Conservation (phyloP, 345 rosid genomes). For the Boechera retrofracta region DNA sequence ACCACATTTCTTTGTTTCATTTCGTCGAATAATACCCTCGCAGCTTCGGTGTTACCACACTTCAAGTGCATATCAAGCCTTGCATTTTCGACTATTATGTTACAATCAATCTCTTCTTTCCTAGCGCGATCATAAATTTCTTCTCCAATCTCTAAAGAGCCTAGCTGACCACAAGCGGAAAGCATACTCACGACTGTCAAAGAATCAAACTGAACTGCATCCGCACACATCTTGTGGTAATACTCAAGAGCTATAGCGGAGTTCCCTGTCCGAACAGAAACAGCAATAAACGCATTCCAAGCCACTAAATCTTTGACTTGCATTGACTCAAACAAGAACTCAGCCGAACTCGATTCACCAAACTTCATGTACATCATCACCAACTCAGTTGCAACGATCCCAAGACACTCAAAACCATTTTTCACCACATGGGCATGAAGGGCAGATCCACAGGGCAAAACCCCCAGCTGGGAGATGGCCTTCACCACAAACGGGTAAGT, state of each 20-base stretch:
- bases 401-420: slow-evolving; percentile 50
- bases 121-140: slow-evolving; percentile 43
- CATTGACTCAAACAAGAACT: slow-evolving; percentile 57
- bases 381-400: slow-evolving; percentile 55
- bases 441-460: slow-evolving; percentile 37
- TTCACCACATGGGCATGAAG: slow-evolving; percentile 52
- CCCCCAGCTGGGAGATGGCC: slow-evolving; percentile 47
- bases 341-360: slow-evolving; percentile 49
- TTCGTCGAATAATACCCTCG: slow-evolving; percentile 42
- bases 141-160: slow-evolving; percentile 53
- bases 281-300: slow-evolving; percentile 59
- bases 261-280: slow-evolving; percentile 50
- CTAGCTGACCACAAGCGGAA: slow-evolving; percentile 58
- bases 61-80: slow-evolving; percentile 58
- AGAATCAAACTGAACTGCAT: slow-evolving; percentile 47
- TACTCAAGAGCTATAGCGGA: slow-evolving; percentile 49
- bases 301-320: slow-evolving; percentile 59
- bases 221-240: slow-evolving; percentile 46
- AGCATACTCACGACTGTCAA: slow-evolving; percentile 53
- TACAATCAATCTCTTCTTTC: slow-evolving; percentile 45
- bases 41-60: slow-evolving; percentile 52
- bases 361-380: slow-evolving; percentile 54
- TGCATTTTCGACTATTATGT: slow-evolving; percentile 53
- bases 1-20: slow-evolving; percentile 54
- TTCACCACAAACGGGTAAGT: slow-evolving; percentile 59